These are phyloP conservation scores for Vigna reflexopilosa DNA, from an alignment of 306 rosid genomes.

Conservation along the genomic window DNA sequence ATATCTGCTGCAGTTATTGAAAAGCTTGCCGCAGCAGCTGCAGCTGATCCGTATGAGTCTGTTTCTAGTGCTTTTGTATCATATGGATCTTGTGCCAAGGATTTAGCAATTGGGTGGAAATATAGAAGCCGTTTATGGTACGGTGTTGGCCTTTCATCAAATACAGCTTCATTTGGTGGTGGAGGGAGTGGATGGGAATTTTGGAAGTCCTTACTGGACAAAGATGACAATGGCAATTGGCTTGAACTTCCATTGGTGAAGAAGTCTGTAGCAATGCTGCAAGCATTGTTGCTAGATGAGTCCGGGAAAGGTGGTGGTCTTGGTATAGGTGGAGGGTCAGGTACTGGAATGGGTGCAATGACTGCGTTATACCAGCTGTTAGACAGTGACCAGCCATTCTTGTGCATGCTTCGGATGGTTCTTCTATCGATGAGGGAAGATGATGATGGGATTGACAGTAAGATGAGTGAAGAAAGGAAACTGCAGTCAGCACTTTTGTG, in stretches of 20 bases:
- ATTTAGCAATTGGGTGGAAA: slow-evolving; percentile 95
- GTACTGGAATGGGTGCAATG: slow-evolving; percentile 99
- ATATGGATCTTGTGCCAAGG: slow-evolving; percentile 85
- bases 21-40: slow-evolving; percentile 95
- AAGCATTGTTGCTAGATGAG: slow-evolving; percentile 89
- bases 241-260: slow-evolving; percentile 88
- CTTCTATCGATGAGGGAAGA: slow-evolving; percentile 98
- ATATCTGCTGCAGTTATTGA: slow-evolving; percentile 80
- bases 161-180: slow-evolving; percentile 70
- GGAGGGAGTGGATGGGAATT: slow-evolving; percentile 92
- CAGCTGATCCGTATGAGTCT: slow-evolving; percentile 90
- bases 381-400: slow-evolving; percentile 99
- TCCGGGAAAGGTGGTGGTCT: slow-evolving; percentile 99
- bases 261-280: slow-evolving; percentile 95
- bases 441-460: slow-evolving; percentile 71
- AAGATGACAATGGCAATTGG: slow-evolving; percentile 86
- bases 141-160: slow-evolving; percentile 91
- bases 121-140: slow-evolving; percentile 95
- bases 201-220: slow-evolving; percentile 86
- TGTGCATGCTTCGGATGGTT: slow-evolving; percentile 98
- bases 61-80: slow-evolving; percentile 95
- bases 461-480: slow-evolving; percentile 70
- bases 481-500: slow-evolving; percentile 81
- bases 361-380: slow-evolving; percentile 87
- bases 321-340: slow-evolving; percentile 99